These are phyloP conservation scores for Fusarium pseudonygamai DNA, from an alignment of 2,329 filamentous ascomycete genomes.

Conservation along the genomic window DNA sequence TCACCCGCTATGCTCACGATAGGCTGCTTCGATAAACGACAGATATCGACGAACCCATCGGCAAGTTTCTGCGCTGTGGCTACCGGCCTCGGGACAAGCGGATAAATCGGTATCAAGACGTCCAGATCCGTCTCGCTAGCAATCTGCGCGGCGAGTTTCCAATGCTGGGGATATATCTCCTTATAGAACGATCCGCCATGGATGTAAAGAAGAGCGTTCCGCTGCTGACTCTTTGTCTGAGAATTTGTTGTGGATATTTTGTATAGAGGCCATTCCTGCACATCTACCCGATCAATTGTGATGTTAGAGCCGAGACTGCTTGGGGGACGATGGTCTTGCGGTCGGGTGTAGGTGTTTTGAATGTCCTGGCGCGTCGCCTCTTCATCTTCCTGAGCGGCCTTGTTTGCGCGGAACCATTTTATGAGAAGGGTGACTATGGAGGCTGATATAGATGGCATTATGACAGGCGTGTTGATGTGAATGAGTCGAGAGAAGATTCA, in stretches of 20 bases:
- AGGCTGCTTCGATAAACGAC: background rate
- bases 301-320: background rate
- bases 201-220: background rate
- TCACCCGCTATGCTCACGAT: background rate
- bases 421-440: background rate
- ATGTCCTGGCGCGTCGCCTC: background rate
- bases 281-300: background rate
- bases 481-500: accelerated
- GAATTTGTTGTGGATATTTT: background rate
- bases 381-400: background rate
- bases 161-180: background rate
- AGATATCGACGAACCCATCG: background rate
- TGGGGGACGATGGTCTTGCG: background rate
- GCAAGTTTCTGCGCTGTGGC: background rate
- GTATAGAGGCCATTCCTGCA: background rate
- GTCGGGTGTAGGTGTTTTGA: background rate
- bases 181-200: background rate
- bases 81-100: background rate
- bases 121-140: background rate
- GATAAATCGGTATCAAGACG: background rate
- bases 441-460: background rate
- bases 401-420: background rate
- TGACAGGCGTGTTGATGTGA: background rate
- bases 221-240: background rate
- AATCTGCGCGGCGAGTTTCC: background rate